phyloP scores from a whole-genome alignment of 2,329 filamentous ascomycete genomes.

The Colletotrichum sp. region DNA sequence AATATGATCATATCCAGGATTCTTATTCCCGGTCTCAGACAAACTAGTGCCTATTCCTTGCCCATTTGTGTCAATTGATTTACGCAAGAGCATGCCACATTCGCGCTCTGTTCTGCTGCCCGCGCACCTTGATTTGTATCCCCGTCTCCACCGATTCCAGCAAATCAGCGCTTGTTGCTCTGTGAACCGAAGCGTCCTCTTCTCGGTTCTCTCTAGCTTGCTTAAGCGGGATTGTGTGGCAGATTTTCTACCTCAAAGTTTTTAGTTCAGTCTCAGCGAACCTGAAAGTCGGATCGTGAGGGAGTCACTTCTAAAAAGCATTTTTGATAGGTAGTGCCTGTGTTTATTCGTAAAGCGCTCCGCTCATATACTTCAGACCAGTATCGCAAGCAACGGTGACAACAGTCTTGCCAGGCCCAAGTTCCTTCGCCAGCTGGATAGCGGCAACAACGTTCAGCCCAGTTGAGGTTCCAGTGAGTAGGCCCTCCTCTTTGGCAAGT shows the following conservation, averaged over 20 bases:
- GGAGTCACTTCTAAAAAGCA: not conserved
- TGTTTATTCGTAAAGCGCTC: not conserved
- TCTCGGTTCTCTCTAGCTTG: not conserved
- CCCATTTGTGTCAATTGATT: not conserved
- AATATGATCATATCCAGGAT: not conserved
- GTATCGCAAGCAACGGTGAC: conserved; percentile 11
- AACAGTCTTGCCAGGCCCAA: not conserved
- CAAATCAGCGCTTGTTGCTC: not conserved
- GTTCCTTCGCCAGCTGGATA: not conserved
- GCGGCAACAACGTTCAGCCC: not conserved
- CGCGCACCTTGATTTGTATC: not conserved
- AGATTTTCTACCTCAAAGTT: not conserved
- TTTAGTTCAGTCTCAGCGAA: not conserved
- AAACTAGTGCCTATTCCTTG: not conserved
- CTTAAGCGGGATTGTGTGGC: not conserved
- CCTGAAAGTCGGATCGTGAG: not conserved
- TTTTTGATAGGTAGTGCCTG: not conserved
- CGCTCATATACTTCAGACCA: conserved; percentile 1
- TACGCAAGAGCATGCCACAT: not conserved
- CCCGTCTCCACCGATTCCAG: not conserved
- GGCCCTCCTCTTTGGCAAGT: conserved; percentile 1
- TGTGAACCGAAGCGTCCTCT: not conserved
- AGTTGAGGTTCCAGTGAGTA: not conserved
- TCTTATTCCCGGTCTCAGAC: not conserved
- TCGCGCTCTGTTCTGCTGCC: not conserved